Base-by-base conservation (phyloP, 257 asterid species). In the Petunia axillaris region DNA sequence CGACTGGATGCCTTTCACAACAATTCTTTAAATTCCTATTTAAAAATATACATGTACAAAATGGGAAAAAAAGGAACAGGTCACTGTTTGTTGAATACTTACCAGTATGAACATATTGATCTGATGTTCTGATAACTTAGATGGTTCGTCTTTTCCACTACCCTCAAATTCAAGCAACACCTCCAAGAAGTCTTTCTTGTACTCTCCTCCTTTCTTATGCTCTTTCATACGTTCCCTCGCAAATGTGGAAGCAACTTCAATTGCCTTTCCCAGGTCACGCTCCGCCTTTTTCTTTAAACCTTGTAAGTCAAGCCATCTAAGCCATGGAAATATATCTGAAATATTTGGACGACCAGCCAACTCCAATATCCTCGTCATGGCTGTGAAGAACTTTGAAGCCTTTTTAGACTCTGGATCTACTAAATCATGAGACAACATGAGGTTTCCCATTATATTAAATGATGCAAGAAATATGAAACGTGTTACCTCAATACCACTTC, bases 131-230 rank as follows among this genome's bases (percentile, higher is more conserved):
- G 79, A 75, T 54, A 54, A 58, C 8, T 38, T 75, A 15, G 53
- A 37, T 38, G 91, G 94, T 8, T 91, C 97, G 57, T 90, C 94
- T 80, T 86, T 90, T 4, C 91, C 93, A 38, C 86, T 91, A 2
- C 97, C 97, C 62, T 88, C 60, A 66, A 86, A 90, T 75, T 91
- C 92, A 65, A 91, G 73, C 88, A 91, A 64, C 75, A 88, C 90
- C 50, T 90, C 94, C 48, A 91, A 86, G 63, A 90, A 90, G 37
- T 91, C 94, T 66, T 87, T 89, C 89, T 83, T 87, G 36, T 85
- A 90, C 48, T 67, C 73, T 2, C 70, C 80, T 1, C 89, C 93
- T 0, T 81, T 64, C 66, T 87, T 86, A 5, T 84, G 78, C 8
- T 85, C 67, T 4, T 87, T 81, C 0, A 83, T 83, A 58, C 94